Conservation (phyloP, 331 rosid genomes). For the Pyracantha coccinea region DNA sequence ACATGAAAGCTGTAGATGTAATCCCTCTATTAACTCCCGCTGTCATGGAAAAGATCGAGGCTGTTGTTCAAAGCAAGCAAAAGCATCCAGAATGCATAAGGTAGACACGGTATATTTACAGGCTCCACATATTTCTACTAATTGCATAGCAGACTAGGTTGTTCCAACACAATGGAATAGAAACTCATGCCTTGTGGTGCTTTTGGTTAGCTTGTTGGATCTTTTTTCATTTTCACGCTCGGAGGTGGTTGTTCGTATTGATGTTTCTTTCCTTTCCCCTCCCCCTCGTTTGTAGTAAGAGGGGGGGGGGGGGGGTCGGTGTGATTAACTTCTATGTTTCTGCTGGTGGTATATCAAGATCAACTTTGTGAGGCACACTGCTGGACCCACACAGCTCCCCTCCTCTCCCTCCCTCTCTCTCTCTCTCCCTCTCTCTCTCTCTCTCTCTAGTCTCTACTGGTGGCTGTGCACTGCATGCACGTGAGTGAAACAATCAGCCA, state of each 20-base stretch:
- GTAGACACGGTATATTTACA: conserved; percentile 19
- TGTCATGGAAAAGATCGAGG: conserved; percentile 92
- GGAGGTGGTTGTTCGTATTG: neutral
- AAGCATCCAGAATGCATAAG: conserved; percentile 83
- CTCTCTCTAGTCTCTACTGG: conserved; percentile 10
- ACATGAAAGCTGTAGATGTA: conserved; percentile 89
- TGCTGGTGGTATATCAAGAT: conserved; percentile 46
- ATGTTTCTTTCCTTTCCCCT: neutral
- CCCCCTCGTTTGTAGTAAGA: neutral
- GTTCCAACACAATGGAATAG: neutral
- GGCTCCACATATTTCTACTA: conserved; percentile 20
- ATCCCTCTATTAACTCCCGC: conserved; percentile 80
- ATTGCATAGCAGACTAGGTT: conserved; percentile 12
- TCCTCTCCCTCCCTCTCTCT: neutral
- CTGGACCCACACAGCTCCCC: conserved; percentile 20
- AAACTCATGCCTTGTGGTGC: neutral
- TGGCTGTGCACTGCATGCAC: conserved; percentile 28
- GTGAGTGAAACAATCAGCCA: conserved; percentile 30
- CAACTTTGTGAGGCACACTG: conserved; percentile 22
- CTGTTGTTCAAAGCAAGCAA: conserved; percentile 83
- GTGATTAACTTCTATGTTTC: conserved; percentile 13
- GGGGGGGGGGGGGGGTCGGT: neutral
- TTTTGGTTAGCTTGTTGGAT: neutral
- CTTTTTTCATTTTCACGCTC: conserved; percentile 2
- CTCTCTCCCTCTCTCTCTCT: neutral